Evolutionary conservation across 2,329 filamentous ascomycete species (phyloP).

Genomic region (Fusarium udum): DNA sequence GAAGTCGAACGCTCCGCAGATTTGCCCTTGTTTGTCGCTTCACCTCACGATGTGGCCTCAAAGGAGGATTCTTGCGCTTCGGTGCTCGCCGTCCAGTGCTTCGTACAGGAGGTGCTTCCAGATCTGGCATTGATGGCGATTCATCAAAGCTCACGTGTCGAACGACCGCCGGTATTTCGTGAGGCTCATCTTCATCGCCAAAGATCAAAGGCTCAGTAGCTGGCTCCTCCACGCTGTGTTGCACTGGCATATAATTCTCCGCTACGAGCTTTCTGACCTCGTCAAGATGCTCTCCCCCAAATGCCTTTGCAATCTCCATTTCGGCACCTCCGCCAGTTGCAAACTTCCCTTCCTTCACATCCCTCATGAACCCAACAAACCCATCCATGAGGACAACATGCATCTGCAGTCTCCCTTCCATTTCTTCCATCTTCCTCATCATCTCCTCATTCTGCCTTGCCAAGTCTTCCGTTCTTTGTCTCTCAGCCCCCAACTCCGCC

Average conservation of each 20-base stretch:
- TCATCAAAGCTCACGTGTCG: conserved; percentile 10
- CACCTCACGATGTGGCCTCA: not conserved
- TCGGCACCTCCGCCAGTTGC: not conserved
- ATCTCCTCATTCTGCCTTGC: conserved; percentile 1
- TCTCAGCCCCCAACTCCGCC: conserved; percentile 26
- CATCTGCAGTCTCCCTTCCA: conserved; percentile 31
- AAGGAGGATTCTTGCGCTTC: not conserved
- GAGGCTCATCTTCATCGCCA: not conserved
- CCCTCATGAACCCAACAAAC: conserved; percentile 31
- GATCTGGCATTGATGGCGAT: conserved; percentile 15
- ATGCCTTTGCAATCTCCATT: conserved; percentile 7
- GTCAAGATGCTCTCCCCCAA: conserved; percentile 11
- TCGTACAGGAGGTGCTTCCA: conserved; percentile 12
- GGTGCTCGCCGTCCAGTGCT: conserved; percentile 28
- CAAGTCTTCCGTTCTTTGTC: not conserved
- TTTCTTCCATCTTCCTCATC: not conserved
- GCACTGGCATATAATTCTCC: not conserved
- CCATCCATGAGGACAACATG: conserved; percentile 37
- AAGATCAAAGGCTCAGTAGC: not conserved
- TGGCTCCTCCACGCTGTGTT: not conserved
- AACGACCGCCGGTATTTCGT: not conserved
- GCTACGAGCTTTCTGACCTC: not conserved
- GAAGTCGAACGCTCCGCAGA: not conserved
- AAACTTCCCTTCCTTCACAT: conserved; percentile 20
- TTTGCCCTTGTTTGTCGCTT: not conserved